A percentile compares a stretch with the other conserved stretches of the same genome.
Evolutionary conservation across 306 rosid genomes (phyloP).

Genomic region (Datisca glomerata): DNA sequence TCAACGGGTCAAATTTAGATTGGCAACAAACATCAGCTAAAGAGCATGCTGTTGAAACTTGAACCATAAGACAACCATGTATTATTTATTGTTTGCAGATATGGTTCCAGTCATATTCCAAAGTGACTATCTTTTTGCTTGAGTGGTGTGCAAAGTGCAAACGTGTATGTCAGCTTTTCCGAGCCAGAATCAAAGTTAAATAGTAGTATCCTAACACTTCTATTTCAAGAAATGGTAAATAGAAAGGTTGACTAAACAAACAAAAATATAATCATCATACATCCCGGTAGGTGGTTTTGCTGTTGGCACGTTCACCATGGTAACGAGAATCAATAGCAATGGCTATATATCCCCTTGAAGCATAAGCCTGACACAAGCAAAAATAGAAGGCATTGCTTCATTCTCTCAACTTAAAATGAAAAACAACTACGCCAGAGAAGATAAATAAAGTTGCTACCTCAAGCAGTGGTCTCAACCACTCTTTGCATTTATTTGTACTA

Average conservation of each 20-base stretch:
- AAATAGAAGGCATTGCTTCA: constrained; percentile 1
- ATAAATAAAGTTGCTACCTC: constrained; percentile 30
- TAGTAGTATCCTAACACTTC: too few species aligned
- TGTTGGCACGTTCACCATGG: constrained; percentile 92
- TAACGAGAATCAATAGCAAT: constrained; percentile 80
- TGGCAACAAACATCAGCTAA: too few species aligned
- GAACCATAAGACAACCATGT: too few species aligned
- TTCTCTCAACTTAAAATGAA: constrained; percentile 2
- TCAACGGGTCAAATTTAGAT: too few species aligned
- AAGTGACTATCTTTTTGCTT: too few species aligned
- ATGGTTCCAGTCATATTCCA: too few species aligned
- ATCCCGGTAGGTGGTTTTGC: constrained; percentile 40
- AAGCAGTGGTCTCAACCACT: constrained; percentile 62
- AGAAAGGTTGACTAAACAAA: not conserved
- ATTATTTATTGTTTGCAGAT: too few species aligned
- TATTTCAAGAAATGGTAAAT: too few species aligned
- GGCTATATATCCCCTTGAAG: constrained; percentile 81
- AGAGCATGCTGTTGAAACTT: too few species aligned
- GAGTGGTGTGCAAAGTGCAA: too few species aligned
- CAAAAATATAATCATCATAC: constrained; percentile 23
- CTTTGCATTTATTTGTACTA: constrained; percentile 58
- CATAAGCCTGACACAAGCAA: constrained; percentile 53
- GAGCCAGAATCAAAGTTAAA: too few species aligned
- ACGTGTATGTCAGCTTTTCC: too few species aligned
- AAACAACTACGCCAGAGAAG: not conserved